Evolutionary conservation across 1,284 basidiomycete species (phyloP), one percentile per base, ranked within the genome.

Genomic region (Pisolithus thermaeus): DNA sequence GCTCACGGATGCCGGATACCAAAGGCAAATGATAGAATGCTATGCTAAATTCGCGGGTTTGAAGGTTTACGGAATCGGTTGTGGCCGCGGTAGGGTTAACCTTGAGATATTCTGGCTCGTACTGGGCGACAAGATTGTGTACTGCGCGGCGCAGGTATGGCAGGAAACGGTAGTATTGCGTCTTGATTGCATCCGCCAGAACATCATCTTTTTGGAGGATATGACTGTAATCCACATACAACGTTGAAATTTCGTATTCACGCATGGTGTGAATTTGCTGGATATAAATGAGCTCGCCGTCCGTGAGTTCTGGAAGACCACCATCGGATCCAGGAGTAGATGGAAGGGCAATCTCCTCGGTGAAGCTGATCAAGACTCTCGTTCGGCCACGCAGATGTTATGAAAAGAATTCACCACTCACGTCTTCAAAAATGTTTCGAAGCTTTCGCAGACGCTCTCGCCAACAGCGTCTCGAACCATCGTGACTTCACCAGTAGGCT

Each of bases 1-100:
- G 75, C 58, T 97, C 92, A n/a, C 97, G 89, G 52, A 99, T 98
- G 8, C 95, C 94, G 35, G 87, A 90, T 8, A 95, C 92, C 25
- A 99, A 76, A 8, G 93, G 91, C n/a, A 99, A 78, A 63, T 93
- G 90, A 72, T 97, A 95, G 70, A 99, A 98, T 1, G 95, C 93
- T 55, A 99, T 83, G 62, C 83, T 87, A 70, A 99, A 99, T 62
- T 99, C 94, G 55, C 96, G 86, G 2, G 90, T 88, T 61, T 89
- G 87, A 12, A 96, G 80, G 59, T 91, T 92, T n/a, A 88, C 83
- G 1, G 88, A 88, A 61, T 89, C 84, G 11, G 82, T 85, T 11
- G 84, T 82, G 20, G 87, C 85, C 20, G 83, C 79, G 5, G 83
- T 84, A 1, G 88, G 84, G 59, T 97, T 95, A 62, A 93, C 81